phyloP scores from a whole-genome alignment of 2,329 filamentous ascomycete genomes.

The Fusarium torreyae region DNA sequence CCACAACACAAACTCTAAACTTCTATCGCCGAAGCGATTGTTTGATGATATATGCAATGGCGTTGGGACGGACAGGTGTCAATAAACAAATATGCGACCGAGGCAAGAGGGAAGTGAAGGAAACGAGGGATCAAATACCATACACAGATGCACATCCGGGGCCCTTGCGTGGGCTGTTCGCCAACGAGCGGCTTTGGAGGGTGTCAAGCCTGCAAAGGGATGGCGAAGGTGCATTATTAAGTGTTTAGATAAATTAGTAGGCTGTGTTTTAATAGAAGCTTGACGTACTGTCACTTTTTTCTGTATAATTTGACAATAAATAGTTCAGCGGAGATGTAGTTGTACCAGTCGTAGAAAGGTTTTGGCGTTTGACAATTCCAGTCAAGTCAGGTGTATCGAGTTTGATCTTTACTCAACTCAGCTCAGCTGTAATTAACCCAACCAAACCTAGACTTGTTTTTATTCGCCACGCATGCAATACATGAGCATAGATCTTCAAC shows the following conservation, averaged over 20 bases:
- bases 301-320: background rate
- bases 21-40: constrained; percentile 41
- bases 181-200: constrained; percentile 24
- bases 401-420: constrained; percentile 16
- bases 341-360: background rate
- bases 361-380: constrained; percentile 1
- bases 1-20: constrained; percentile 27
- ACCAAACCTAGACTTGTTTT: constrained; percentile 17
- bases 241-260: constrained; percentile 54
- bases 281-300: constrained; percentile 44
- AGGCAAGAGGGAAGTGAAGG: constrained; percentile 45
- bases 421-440: constrained; percentile 3
- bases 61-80: constrained; percentile 50
- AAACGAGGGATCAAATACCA: constrained; percentile 48
- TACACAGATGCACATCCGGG: constrained; percentile 43
- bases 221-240: constrained; percentile 40
- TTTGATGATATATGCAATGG: constrained; percentile 54
- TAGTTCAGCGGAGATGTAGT: background rate
- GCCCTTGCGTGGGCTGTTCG: constrained; percentile 23
- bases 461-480: constrained; percentile 24
- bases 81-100: constrained; percentile 47
- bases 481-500: constrained; percentile 5
- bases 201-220: constrained; percentile 42
- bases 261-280: constrained; percentile 62
- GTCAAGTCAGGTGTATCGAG: constrained; percentile 31